Evolutionary conservation across 345 rosid species (phyloP).

Genomic region (Firmiana major): DNA sequence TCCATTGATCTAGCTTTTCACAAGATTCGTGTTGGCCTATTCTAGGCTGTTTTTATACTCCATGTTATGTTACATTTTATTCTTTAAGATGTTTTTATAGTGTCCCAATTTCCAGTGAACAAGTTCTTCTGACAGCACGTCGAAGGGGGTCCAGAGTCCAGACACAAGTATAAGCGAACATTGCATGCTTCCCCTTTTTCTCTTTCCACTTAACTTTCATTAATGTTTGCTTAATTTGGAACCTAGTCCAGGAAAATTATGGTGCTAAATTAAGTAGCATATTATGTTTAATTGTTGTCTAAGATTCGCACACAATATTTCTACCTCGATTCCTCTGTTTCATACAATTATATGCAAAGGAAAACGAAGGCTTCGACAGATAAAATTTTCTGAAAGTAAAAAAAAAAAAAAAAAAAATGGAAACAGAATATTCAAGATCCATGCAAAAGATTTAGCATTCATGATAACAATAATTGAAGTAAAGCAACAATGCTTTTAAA

Average conservation of each 20-base stretch:
- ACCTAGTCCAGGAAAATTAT: neutral
- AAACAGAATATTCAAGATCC: neutral
- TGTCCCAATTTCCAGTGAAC: conserved; percentile 21
- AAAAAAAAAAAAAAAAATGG: neutral
- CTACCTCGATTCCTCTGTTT: neutral
- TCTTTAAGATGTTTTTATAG: neutral
- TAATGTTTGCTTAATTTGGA: neutral
- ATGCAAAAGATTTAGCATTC: neutral
- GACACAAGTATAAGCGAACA: too few species aligned
- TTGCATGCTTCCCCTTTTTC: too few species aligned
- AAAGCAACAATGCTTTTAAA: neutral
- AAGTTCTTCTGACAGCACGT: conserved; percentile 8
- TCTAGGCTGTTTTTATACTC: neutral
- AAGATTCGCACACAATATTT: neutral
- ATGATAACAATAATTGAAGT: neutral
- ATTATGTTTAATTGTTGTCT: neutral
- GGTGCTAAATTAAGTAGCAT: conserved; percentile 6
- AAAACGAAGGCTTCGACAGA: neutral
- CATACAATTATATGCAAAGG: neutral
- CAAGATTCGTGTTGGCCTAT: conserved; percentile 10
- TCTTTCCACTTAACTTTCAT: neutral
- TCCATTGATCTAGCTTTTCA: conserved; percentile 10
- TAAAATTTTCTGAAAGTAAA: neutral
- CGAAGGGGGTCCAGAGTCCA: too few species aligned
- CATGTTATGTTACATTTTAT: neutral